phyloP scores from a whole-genome alignment of 192 early-diverging fungal species.

The Podila minutissima region DNA sequence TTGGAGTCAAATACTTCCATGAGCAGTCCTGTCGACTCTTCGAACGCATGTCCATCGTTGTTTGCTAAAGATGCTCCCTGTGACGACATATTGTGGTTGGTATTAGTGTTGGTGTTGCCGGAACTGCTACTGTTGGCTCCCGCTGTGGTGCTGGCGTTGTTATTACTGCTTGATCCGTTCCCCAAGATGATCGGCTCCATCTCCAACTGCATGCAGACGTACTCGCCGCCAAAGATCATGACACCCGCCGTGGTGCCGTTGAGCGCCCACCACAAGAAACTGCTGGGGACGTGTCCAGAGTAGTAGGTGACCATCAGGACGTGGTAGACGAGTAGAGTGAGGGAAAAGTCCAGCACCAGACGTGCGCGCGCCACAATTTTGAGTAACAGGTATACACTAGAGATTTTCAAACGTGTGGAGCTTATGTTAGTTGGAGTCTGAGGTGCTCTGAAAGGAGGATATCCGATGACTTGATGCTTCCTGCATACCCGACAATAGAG shows the following conservation, averaged over 20 bases:
- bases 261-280: constrained; percentile 75
- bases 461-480: too few species aligned
- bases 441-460: neutral
- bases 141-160: neutral
- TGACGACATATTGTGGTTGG: constrained; percentile 8
- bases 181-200: constrained; percentile 77
- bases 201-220: constrained; percentile 83
- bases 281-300: constrained; percentile 66
- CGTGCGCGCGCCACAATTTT: constrained; percentile 79
- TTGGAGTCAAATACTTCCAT: constrained; percentile 25
- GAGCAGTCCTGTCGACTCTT: constrained; percentile 29
- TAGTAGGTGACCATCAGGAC: constrained; percentile 66
- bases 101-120: neutral
- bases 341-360: constrained; percentile 80
- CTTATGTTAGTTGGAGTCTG: neutral
- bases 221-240: constrained; percentile 81
- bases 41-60: constrained; percentile 13
- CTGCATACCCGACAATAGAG: constrained; percentile 63
- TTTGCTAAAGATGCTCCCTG: constrained; percentile 23
- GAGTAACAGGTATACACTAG: constrained; percentile 57
- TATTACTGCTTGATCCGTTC: constrained; percentile 4
- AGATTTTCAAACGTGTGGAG: neutral
- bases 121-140: constrained; percentile 9
- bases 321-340: constrained; percentile 79
- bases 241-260: constrained; percentile 60